These are phyloP conservation scores for Lactarius akahatsu DNA, from an alignment of 768 basidiomycete genomes.

Conservation along the genomic window DNA sequence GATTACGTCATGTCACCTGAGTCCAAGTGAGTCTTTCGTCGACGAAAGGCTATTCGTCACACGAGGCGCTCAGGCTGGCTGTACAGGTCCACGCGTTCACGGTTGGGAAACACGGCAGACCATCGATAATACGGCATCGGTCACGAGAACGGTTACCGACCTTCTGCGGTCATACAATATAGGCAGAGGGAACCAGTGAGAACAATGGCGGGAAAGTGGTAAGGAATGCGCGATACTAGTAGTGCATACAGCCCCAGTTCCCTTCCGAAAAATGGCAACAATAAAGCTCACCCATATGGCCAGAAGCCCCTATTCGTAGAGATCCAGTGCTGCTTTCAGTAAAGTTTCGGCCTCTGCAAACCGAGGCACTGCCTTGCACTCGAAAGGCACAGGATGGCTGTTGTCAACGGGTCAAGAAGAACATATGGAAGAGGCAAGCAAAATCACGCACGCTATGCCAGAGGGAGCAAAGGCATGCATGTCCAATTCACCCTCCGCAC, in stretches of 20 bases:
- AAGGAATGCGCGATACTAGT: too few relatives aligned
- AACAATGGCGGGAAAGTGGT: background rate
- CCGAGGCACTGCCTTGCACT: conserved; percentile 4
- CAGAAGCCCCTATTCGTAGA: background rate
- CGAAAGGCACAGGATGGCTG: background rate
- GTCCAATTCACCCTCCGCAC: background rate
- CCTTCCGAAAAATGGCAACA: background rate
- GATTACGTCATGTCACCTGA: too few relatives aligned
- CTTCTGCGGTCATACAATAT: background rate
- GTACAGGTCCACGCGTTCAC: too few relatives aligned
- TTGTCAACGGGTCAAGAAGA: background rate
- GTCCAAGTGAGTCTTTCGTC: too few relatives aligned
- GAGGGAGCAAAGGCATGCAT: background rate
- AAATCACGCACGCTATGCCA: background rate
- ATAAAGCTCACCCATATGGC: background rate
- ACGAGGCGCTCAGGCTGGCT: too few relatives aligned
- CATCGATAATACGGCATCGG: background rate
- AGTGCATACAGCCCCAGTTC: too few relatives aligned
- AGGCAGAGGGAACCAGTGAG: background rate
- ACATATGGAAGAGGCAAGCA: too few relatives aligned
- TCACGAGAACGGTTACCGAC: background rate
- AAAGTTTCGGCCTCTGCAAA: conserved; percentile 2
- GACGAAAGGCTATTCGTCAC: too few relatives aligned
- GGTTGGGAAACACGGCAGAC: too few relatives aligned
- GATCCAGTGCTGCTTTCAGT: background rate